phyloP scores from a whole-genome alignment of 179 eudicot genomes.

The Heliamphora pulchella region DNA sequence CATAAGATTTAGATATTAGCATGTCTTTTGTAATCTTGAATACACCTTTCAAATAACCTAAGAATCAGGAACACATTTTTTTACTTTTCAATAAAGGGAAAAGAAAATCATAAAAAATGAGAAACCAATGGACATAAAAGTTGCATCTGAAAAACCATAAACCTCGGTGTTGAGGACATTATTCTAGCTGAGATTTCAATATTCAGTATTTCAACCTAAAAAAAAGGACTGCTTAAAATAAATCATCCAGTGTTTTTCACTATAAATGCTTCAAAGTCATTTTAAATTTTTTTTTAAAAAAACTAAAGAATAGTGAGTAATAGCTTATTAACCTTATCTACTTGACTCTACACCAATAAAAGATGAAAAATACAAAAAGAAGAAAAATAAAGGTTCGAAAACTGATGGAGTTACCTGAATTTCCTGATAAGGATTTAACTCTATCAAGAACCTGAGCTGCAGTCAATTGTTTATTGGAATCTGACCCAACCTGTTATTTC shows the following conservation, averaged over 20 bases:
- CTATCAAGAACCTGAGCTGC: constrained; percentile 50
- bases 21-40: background rate
- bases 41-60: no score
- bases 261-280: background rate
- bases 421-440: constrained; percentile 55
- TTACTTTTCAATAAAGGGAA: no score
- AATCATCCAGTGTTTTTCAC: background rate
- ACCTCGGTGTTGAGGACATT: background rate
- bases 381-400: background rate
- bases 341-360: background rate
- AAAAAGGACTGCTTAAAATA: background rate
- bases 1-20: background rate
- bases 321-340: background rate
- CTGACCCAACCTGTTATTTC: constrained; percentile 54
- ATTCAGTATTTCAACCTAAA: background rate
- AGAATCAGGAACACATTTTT: no score
- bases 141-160: background rate
- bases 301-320: background rate
- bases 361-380: background rate
- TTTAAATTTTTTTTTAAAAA: no score
- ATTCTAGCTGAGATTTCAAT: background rate
- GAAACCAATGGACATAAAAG: background rate
- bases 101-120: background rate
- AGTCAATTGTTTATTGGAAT: constrained; percentile 46
- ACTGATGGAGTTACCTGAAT: constrained; percentile 34